Evolutionary conservation across 495 filamentous ascomycete species (phyloP), one percentile per base, ranked within the genome.

Genomic region (Wilcoxina mikolae): DNA sequence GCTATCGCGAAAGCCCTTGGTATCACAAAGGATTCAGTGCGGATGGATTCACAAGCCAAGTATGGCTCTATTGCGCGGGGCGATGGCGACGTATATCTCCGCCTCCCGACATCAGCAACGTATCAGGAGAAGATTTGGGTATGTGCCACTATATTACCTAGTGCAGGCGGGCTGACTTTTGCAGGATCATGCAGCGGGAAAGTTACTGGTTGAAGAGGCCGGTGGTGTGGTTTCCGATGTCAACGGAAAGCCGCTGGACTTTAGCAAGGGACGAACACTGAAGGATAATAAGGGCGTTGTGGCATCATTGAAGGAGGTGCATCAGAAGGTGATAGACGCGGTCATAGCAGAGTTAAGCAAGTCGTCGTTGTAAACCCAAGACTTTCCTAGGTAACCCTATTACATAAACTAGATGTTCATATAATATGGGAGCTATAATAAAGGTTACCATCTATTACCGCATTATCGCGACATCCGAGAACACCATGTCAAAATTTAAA

Each of bases 41-140:
- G 87, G 33, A 85, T 96, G 81, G 91, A 99, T 71, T 95, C 87
- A 18, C 93, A 96, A 70, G 88, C 91, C 52, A 99, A 99, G 68
- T 99, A 99, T 67, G 90, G 81, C 43, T 88, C 84, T 2, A 89
- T 99, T 65, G 89, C 93, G n/a, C 74, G 91, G 56, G 91, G 91
- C 23, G 88, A 89, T 4, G 91, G 88, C 41, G 93, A 99, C 62
- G 79, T 99, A 58, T 96, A 96, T 68, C 72, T 98, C 59, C 76
- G 91, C 48, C 71, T 99, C 26, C 91, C 93, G 17, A 80, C 83
- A 11, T 81, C 76, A 60, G 81, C 80, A 64, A 79, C 81, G 23
- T 99, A 96, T 69, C 79, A 94, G 71, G 91, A 99, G 75, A 99
- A 99, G 76, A 96, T 99, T 59, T 99, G 91, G 91, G 63, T 66